Conservation (phyloP, 2,329 filamentous ascomycete species). For the Cladosporium sp. region DNA sequence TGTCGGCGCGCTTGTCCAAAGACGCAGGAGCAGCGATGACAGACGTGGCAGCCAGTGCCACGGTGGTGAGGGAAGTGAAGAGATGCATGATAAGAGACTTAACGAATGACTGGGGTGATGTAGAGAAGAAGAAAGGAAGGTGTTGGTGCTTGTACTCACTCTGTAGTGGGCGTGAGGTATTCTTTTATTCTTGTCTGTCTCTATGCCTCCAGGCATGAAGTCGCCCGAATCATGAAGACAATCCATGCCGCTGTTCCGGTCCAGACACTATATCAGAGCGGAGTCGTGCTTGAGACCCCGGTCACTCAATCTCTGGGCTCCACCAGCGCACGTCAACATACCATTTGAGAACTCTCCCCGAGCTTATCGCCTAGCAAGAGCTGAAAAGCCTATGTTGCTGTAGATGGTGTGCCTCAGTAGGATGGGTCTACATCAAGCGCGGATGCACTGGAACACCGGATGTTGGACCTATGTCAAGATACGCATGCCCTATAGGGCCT, state of each 20-base stretch:
- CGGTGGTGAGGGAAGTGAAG: slow-evolving; percentile 10
- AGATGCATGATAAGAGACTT: slow-evolving; percentile 2
- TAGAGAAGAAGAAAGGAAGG: slow-evolving; percentile 5
- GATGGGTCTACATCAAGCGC: too few relatives aligned
- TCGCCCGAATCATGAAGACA: too few relatives aligned
- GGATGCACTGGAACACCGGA: too few relatives aligned
- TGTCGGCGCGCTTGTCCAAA: slow-evolving; percentile 19
- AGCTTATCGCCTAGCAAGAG: too few relatives aligned
- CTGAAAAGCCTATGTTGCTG: too few relatives aligned
- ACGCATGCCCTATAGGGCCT: too few relatives aligned
- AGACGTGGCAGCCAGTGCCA: slow-evolving; percentile 12
- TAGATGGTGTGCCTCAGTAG: too few relatives aligned
- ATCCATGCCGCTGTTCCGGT: not conserved
- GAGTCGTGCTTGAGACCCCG: not conserved
- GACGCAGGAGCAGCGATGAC: slow-evolving; percentile 10
- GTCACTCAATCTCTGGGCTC: not conserved
- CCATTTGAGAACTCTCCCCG: too few relatives aligned
- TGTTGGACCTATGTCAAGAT: too few relatives aligned
- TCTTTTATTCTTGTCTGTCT: not conserved
- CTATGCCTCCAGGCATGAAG: too few relatives aligned
- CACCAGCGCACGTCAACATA: not conserved
- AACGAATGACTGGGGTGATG: slow-evolving; percentile 11
- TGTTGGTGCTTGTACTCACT: slow-evolving; percentile 2
- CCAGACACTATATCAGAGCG: not conserved
- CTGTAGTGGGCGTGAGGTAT: not conserved